phyloP scores from a whole-genome alignment of 176 grass and related monocot genomes.

The Urochloa ruziziensis region DNA sequence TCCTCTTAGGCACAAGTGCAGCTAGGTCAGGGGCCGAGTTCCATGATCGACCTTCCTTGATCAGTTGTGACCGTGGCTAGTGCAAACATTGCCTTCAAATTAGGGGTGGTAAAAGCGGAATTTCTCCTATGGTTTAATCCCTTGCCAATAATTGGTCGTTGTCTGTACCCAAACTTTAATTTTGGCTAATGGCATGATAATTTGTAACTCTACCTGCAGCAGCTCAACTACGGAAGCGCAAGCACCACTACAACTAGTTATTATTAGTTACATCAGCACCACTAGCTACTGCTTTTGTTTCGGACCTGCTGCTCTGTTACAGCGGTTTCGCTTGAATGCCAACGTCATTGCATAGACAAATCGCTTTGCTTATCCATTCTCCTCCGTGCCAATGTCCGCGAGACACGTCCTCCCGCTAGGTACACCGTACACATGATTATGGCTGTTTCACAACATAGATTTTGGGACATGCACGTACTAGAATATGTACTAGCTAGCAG shows the following conservation, averaged over 20 bases:
- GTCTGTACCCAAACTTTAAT: too few relatives aligned
- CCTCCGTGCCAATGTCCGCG: neutral
- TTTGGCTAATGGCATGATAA: too few relatives aligned
- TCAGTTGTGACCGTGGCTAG: too few relatives aligned
- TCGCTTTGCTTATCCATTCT: neutral
- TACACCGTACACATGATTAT: neutral
- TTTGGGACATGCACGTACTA: neutral
- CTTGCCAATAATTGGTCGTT: too few relatives aligned
- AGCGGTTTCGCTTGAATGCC: neutral
- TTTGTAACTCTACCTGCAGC: too few relatives aligned
- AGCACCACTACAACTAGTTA: neutral
- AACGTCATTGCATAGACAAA: neutral
- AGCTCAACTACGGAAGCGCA: neutral
- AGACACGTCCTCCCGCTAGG: neutral
- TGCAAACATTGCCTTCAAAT: too few relatives aligned
- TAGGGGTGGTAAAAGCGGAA: too few relatives aligned
- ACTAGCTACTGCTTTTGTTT: neutral
- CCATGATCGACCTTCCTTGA: too few relatives aligned
- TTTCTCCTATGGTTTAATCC: too few relatives aligned
- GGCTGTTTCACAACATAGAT: neutral
- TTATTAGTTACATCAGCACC: neutral
- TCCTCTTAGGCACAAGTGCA: too few relatives aligned
- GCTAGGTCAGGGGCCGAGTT: too few relatives aligned
- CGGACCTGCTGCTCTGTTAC: neutral
- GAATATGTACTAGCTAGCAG: neutral